These are phyloP conservation scores for Strigomonas culicis DNA, from an alignment of 208 protist species.

Conservation along the genomic window DNA sequence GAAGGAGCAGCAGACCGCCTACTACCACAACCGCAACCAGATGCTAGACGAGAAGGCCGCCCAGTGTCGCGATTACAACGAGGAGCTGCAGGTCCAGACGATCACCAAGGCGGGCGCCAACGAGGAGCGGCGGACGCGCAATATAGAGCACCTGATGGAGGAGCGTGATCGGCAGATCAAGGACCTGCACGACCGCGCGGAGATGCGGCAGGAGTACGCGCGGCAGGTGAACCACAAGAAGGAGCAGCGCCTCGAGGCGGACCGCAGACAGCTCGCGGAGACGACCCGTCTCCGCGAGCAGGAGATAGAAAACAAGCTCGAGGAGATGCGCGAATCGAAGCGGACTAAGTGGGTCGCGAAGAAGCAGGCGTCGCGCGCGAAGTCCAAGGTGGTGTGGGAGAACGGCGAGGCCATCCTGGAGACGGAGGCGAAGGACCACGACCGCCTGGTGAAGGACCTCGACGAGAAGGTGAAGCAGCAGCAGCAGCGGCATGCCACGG, in stretches of 20 bases:
- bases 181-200: slow-evolving; percentile 44
- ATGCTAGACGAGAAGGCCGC: slow-evolving; percentile 33
- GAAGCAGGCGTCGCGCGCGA: slow-evolving; percentile 27
- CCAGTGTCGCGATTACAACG: slow-evolving; percentile 34
- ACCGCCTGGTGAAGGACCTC: slow-evolving; percentile 44
- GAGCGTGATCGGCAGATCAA: slow-evolving; percentile 36
- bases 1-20: slow-evolving; percentile 36
- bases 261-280: slow-evolving; percentile 25
- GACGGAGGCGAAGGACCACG: slow-evolving; percentile 36
- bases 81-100: slow-evolving; percentile 32
- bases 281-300: slow-evolving; percentile 25
- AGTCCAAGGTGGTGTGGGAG: slow-evolving; percentile 35
- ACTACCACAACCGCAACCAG: slow-evolving; percentile 53
- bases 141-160: slow-evolving; percentile 34
- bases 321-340: slow-evolving; percentile 32
- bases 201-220: slow-evolving; percentile 33
- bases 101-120: slow-evolving; percentile 38
- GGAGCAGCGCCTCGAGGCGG: slow-evolving; percentile 24
- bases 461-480: slow-evolving; percentile 45
- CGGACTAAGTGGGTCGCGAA: slow-evolving; percentile 34
- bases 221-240: slow-evolving; percentile 25
- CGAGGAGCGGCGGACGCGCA: slow-evolving; percentile 36
- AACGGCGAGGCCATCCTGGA: slow-evolving; percentile 40
- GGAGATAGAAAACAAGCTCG: slow-evolving; percentile 48
- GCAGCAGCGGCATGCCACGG: slow-evolving; percentile 47